Evolutionary conservation across 495 filamentous ascomycete species (phyloP).

Genomic region (Parachaetomium inaequale): DNA sequence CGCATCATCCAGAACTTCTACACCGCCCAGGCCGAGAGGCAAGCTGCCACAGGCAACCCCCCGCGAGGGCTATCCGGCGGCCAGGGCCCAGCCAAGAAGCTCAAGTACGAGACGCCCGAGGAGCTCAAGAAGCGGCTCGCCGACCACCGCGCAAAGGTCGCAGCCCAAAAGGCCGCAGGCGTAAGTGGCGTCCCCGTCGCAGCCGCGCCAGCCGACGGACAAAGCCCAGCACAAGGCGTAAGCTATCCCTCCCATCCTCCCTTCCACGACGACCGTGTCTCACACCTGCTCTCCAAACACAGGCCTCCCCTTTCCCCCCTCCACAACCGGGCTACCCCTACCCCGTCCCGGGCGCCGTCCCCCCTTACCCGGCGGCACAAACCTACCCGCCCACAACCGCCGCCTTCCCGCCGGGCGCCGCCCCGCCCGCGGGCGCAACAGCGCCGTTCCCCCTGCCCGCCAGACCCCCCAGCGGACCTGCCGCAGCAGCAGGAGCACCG

Average conservation of each 20-base stretch:
- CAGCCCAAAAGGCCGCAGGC: conserved; percentile 51
- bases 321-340: conserved; percentile 41
- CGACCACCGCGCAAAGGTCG: conserved; percentile 69
- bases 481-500: conserved; percentile 14
- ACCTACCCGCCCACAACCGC: conserved; percentile 30
- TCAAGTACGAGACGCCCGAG: conserved; percentile 70
- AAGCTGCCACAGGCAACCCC: conserved; percentile 79
- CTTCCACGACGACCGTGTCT: neutral
- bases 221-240: conserved; percentile 54
- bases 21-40: conserved; percentile 76
- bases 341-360: conserved; percentile 26
- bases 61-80: conserved; percentile 52
- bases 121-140: conserved; percentile 81
- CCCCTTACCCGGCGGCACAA: conserved; percentile 34
- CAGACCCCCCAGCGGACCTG: conserved; percentile 35
- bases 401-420: conserved; percentile 34
- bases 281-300: conserved; percentile 1
- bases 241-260: conserved; percentile 37
- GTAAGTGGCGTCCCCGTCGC: conserved; percentile 36
- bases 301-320: conserved; percentile 44
- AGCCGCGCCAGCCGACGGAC: conserved; percentile 48
- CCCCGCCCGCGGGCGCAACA: conserved; percentile 23
- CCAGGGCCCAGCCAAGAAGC: conserved; percentile 65
- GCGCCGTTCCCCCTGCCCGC: conserved; percentile 39
- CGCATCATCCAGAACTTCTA: conserved; percentile 79